Evolutionary conservation across 352 stramenopile genomes (phyloP).

Genomic region (Globisporangium echinulatum): DNA sequence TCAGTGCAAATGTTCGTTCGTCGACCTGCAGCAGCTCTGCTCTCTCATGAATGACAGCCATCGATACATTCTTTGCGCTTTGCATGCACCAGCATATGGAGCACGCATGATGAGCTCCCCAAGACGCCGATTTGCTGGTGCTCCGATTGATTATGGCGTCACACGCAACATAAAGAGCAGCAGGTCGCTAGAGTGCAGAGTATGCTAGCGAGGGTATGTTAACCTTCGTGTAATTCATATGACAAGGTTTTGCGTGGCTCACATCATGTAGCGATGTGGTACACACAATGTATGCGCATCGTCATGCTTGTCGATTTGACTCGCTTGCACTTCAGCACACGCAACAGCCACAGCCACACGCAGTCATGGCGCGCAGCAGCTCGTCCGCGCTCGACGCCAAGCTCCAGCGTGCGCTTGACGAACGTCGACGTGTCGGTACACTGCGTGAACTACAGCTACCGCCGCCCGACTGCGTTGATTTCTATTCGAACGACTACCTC

Average conservation of each 20-base stretch:
- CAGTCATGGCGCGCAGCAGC: background rate
- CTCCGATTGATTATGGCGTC: too few species aligned
- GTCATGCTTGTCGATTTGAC: background rate
- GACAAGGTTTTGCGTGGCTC: too few species aligned
- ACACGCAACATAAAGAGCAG: too few species aligned
- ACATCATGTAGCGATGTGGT: background rate
- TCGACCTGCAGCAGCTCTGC: background rate
- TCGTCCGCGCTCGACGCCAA: constrained; percentile 14
- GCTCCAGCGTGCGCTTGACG: constrained; percentile 17
- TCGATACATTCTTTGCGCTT: too few species aligned
- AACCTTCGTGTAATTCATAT: too few species aligned
- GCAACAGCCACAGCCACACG: too few species aligned
- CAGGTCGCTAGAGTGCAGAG: too few species aligned
- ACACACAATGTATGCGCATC: background rate
- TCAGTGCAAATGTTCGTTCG: constrained; percentile 1
- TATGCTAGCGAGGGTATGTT: too few species aligned
- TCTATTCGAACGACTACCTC: constrained; percentile 97
- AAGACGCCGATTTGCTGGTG: too few species aligned
- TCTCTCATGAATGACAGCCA: too few species aligned
- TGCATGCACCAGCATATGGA: too few species aligned
- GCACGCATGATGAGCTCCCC: too few species aligned
- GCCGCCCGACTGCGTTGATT: constrained; percentile 73
- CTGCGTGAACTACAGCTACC: constrained; percentile 38
- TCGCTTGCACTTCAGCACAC: background rate
- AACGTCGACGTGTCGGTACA: constrained; percentile 33